phyloP scores from a whole-genome alignment of 306 rosid genomes.

The Inga laurina region DNA sequence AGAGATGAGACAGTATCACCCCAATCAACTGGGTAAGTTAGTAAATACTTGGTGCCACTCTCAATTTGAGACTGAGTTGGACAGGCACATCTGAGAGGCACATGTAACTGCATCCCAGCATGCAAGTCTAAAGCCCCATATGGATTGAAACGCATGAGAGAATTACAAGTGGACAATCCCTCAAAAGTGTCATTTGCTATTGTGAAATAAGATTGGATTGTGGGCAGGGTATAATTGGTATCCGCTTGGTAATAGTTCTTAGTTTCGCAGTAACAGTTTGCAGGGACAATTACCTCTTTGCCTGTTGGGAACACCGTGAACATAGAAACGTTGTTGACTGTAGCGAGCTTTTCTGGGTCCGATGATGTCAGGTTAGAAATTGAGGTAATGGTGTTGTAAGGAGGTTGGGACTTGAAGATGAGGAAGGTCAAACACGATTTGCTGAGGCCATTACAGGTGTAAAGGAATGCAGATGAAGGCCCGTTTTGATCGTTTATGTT shows the following conservation, averaged over 20 bases:
- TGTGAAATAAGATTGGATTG: slow-evolving; percentile 25
- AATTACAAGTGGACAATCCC: slow-evolving; percentile 59
- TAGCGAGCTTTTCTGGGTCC: slow-evolving; percentile 46
- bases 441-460: slow-evolving; percentile 55
- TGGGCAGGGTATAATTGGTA: slow-evolving; percentile 25
- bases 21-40: slow-evolving; percentile 47
- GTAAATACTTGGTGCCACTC: slow-evolving; percentile 49
- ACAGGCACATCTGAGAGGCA: slow-evolving; percentile 78
- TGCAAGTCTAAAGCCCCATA: slow-evolving; percentile 31
- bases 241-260: slow-evolving; percentile 52
- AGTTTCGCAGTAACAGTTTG: slow-evolving; percentile 51
- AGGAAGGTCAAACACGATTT: slow-evolving; percentile 55
- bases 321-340: slow-evolving; percentile 39
- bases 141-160: slow-evolving; percentile 52
- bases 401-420: slow-evolving; percentile 58
- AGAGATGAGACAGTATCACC: slow-evolving; percentile 44
- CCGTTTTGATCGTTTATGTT: slow-evolving; percentile 31
- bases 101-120: slow-evolving; percentile 46
- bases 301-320: slow-evolving; percentile 35
- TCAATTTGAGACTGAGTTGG: slow-evolving; percentile 47
- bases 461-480: slow-evolving; percentile 51
- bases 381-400: slow-evolving; percentile 39
- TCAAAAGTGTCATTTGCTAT: slow-evolving; percentile 48
- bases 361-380: slow-evolving; percentile 63
- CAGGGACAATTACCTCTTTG: slow-evolving; percentile 64